Percentiles rank a stretch among this genome's conserved stretches.
Evolutionary conservation across 2,329 filamentous ascomycete genomes (phyloP).

Genomic region (Ophiosphaerella narmari): DNA sequence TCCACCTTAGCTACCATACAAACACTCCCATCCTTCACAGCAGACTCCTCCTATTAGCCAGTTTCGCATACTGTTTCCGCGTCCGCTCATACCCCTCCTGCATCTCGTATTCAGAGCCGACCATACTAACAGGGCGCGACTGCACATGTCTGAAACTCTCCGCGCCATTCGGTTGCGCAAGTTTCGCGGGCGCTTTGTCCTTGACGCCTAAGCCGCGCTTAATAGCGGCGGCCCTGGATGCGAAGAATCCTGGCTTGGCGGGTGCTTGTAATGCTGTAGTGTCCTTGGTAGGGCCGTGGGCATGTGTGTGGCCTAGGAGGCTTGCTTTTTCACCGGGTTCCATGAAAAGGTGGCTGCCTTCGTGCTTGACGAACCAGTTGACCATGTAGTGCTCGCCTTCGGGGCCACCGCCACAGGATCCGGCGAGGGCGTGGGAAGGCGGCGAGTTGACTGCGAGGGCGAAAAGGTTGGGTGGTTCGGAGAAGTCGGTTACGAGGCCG

Average conservation of each 20-base stretch:
- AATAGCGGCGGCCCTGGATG: constrained; percentile 8
- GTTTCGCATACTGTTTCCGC: constrained; percentile 38
- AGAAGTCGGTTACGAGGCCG: constrained; percentile 76
- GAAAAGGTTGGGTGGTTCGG: constrained; percentile 77
- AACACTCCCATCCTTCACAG: constrained; percentile 22
- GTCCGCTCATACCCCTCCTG: constrained; percentile 42
- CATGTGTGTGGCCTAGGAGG: constrained; percentile 14
- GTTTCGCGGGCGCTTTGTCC: constrained; percentile 8
- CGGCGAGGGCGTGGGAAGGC: constrained; percentile 56
- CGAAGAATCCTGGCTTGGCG: constrained; percentile 1
- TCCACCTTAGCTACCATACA: neutral
- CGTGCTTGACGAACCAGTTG: constrained; percentile 53
- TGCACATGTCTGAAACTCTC: constrained; percentile 13
- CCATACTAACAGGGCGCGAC: constrained; percentile 28
- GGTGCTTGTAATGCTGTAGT: neutral
- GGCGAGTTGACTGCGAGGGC: constrained; percentile 70
- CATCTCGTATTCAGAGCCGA: constrained; percentile 35
- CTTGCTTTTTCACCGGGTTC: constrained; percentile 46
- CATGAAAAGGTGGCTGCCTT: constrained; percentile 60
- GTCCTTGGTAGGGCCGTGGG: constrained; percentile 5
- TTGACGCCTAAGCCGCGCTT: constrained; percentile 16
- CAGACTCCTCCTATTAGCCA: constrained; percentile 45
- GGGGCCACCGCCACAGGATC: constrained; percentile 62
- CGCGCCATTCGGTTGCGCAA: constrained; percentile 28
- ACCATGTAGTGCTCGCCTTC: constrained; percentile 54